Evolutionary conservation across 2,329 filamentous ascomycete genomes (phyloP).

Genomic region (Alternaria novae-zelandiae): DNA sequence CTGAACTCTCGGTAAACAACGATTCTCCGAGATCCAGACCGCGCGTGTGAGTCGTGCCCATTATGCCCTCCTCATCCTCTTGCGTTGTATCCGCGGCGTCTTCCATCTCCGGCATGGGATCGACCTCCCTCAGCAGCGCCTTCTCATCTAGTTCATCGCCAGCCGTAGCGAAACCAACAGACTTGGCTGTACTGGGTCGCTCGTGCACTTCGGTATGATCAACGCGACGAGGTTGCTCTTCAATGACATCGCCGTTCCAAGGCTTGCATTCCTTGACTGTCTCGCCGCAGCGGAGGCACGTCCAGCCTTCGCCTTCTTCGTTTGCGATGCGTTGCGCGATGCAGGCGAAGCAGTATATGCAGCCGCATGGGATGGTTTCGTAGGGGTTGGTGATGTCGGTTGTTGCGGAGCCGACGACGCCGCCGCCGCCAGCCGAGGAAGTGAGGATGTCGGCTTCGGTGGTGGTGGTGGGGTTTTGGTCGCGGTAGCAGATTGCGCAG

Average conservation of each 20-base stretch:
- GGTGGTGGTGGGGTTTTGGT: slow-evolving; percentile 76
- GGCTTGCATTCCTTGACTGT: slow-evolving; percentile 83
- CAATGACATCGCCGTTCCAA: slow-evolving; percentile 89
- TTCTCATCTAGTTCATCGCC: slow-evolving; percentile 14
- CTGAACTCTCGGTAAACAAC: slow-evolving; percentile 41
- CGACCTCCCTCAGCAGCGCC: slow-evolving; percentile 32
- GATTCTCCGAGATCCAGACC: slow-evolving; percentile 38
- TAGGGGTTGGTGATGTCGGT: slow-evolving; percentile 98
- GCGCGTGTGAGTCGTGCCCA: slow-evolving; percentile 26
- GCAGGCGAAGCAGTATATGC: slow-evolving; percentile 96
- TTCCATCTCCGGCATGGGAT: slow-evolving; percentile 41
- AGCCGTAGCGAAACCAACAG: slow-evolving; percentile 25
- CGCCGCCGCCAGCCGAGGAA: slow-evolving; percentile 65
- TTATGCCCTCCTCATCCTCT: slow-evolving; percentile 2
- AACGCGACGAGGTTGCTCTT: slow-evolving; percentile 42
- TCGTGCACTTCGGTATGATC: slow-evolving; percentile 5
- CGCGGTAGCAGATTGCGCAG: slow-evolving; percentile 95
- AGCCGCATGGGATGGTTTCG: slow-evolving; percentile 85
- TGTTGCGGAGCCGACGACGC: slow-evolving; percentile 84
- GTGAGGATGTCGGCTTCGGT: slow-evolving; percentile 77
- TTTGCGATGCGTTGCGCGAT: slow-evolving; percentile 87
- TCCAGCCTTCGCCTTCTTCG: slow-evolving; percentile 94
- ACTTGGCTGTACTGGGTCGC: slow-evolving; percentile 16
- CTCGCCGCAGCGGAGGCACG: slow-evolving; percentile 86
- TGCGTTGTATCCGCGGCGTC: neutral